These are phyloP conservation scores for Pyrenochaeta sp. DNA, from an alignment of 2,329 filamentous ascomycete genomes.

Conservation along the genomic window DNA sequence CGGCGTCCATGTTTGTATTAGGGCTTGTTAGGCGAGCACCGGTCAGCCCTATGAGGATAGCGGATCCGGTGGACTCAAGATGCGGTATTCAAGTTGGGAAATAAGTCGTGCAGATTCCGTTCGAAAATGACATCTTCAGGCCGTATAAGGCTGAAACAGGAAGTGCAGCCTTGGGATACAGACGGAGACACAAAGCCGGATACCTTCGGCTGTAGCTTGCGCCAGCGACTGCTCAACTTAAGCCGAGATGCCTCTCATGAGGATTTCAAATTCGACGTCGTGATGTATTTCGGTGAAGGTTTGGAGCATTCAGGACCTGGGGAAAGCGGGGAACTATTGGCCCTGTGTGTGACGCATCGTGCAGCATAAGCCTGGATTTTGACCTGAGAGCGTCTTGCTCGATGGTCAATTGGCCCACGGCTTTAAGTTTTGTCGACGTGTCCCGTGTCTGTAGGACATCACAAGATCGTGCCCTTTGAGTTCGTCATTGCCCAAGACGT, in stretches of 20 bases:
- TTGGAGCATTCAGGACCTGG: background rate
- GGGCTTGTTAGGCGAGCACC: background rate
- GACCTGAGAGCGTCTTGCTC: background rate
- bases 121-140: background rate
- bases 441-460: slow-evolving; percentile 2
- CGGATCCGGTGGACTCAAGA: background rate
- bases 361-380: slow-evolving; percentile 1
- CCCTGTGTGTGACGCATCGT: background rate
- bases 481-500: background rate
- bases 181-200: too few species aligned
- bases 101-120: background rate
- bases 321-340: slow-evolving; percentile 1
- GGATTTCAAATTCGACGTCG: background rate
- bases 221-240: too few species aligned
- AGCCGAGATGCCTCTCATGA: background rate
- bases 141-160: too few species aligned
- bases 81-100: background rate
- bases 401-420: slow-evolving; percentile 1
- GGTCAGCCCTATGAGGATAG: background rate
- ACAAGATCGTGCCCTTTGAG: background rate
- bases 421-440: slow-evolving; percentile 1
- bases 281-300: background rate
- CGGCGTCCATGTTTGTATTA: background rate
- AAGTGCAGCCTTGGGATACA: too few species aligned
- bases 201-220: too few species aligned